Percentiles rank a stretch among this genome's conserved stretches.
These are phyloP conservation scores for Globisporangium parvum DNA, from an alignment of 352 stramenopile species.

Conservation along the genomic window DNA sequence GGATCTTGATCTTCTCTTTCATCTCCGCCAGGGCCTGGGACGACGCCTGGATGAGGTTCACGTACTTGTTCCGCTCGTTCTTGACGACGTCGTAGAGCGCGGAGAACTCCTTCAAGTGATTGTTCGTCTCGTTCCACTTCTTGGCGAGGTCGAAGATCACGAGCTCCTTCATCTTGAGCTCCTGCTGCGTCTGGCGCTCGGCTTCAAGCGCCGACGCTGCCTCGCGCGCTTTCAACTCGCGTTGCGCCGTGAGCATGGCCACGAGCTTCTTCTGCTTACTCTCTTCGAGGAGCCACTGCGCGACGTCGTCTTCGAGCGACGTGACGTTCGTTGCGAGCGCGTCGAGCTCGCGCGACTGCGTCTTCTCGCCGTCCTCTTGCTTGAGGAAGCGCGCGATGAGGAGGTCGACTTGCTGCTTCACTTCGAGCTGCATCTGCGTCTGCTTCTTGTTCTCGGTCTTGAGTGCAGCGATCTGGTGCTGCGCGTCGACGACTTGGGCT, in stretches of 20 bases:
- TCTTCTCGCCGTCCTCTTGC: conserved; percentile 81
- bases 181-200: conserved; percentile 82
- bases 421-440: conserved; percentile 51
- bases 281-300: conserved; percentile 86
- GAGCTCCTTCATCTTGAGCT: conserved; percentile 92
- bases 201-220: conserved; percentile 61
- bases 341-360: conserved; percentile 61
- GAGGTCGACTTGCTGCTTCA: conserved; percentile 90
- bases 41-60: conserved; percentile 90
- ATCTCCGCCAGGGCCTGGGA: conserved; percentile 92
- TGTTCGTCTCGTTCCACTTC: conserved; percentile 92
- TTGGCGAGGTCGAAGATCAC: conserved; percentile 92
- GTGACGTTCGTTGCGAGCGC: conserved; percentile 52
- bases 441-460: conserved; percentile 67
- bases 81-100: conserved; percentile 94
- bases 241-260: conserved; percentile 82
- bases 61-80: conserved; percentile 95
- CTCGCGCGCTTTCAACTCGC: conserved; percentile 89
- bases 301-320: conserved; percentile 75
- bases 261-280: conserved; percentile 87
- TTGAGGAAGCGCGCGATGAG: conserved; percentile 85
- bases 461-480: conserved; percentile 56
- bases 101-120: conserved; percentile 90
- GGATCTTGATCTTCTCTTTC: conserved; percentile 96
- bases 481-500: conserved; percentile 71